Base-by-base conservation (phyloP, 1,139 yeast genomes). In the Diutina rugosa region DNA sequence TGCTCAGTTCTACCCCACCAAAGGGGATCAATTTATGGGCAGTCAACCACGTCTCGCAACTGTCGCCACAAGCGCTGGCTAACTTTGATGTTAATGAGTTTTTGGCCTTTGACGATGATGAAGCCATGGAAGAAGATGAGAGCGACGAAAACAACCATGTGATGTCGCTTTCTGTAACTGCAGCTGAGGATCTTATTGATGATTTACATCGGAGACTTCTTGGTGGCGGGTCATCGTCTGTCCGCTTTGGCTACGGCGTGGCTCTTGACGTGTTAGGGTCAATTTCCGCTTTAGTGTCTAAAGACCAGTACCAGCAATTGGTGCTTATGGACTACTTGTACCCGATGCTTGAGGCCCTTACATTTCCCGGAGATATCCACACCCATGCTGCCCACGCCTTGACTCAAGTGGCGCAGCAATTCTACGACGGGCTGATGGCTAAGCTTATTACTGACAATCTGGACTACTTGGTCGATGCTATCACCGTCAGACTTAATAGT, bases 381-480 rank as follows among this genome's bases (percentile, higher is more conserved):
- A 57, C 58, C 9, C 32, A 56, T 8, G 61, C 59, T 45, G 61
- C 62, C 2, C 57, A 47, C 6, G 56, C 61, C 2, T 46, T 61
- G 12, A 14, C 16, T 1, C 41, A 46, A 30, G 69, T 91, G 9
- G 80, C 95, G 0, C 64, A 72, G 12, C 70, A 70, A 7, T 76
- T 87, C 53, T 87, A 85, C 61, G 69, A 77, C 55, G 82, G 83
- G 0, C 81, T 88, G 0, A 69, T 90, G 7, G 71, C 74, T 51
- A 68, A 68, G 2, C 64, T 91, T 60, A 73, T 93, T 3, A 64
- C 77, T 49, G 83, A 81, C 48, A 91, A 91, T 65, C 79, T 84
- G 62, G 97, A 91, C 64, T 91, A 91, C 65, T 68, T 93, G 30
- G 72, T 90, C 12, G 97, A 93, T 67, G 72, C 90, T 0, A 71